These are phyloP conservation scores for Cicer judaicum DNA, from an alignment of 306 rosid genomes.

Conservation along the genomic window DNA sequence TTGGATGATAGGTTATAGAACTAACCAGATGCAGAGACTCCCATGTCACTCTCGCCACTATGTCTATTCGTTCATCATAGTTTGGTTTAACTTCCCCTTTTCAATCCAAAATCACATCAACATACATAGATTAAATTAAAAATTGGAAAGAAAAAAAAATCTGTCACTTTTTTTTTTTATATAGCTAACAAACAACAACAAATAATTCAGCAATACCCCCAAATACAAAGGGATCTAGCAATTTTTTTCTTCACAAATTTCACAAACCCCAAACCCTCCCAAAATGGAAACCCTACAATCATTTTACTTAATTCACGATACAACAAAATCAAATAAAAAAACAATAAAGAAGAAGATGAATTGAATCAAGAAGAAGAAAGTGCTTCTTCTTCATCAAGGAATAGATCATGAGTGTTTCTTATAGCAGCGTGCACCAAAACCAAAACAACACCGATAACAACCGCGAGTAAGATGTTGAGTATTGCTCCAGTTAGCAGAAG, in stretches of 20 bases:
- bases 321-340: background rate
- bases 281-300: constrained; percentile 14
- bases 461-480: constrained; percentile 54
- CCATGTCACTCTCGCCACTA: background rate
- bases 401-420: constrained; percentile 62
- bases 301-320: constrained; percentile 22
- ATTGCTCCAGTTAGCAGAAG: constrained; percentile 61
- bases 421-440: constrained; percentile 61
- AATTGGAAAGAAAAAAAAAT: background rate
- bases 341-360: background rate
- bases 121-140: background rate
- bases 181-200: background rate
- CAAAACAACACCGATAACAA: constrained; percentile 49
- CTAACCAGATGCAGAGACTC: background rate
- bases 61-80: background rate
- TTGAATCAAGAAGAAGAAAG: constrained; percentile 40
- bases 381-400: constrained; percentile 61
- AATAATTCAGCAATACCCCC: background rate
- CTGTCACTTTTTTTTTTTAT: background rate
- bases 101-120: background rate
- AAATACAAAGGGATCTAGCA: constrained; percentile 23
- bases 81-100: background rate
- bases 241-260: constrained; percentile 38
- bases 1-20: background rate
- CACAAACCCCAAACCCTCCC: constrained; percentile 12